A percentile compares a stretch with the other conserved stretches of the same genome.
phyloP scores from a whole-genome alignment of 73 alveolate genomes.

The Symbiodinium pilosum region DNA sequence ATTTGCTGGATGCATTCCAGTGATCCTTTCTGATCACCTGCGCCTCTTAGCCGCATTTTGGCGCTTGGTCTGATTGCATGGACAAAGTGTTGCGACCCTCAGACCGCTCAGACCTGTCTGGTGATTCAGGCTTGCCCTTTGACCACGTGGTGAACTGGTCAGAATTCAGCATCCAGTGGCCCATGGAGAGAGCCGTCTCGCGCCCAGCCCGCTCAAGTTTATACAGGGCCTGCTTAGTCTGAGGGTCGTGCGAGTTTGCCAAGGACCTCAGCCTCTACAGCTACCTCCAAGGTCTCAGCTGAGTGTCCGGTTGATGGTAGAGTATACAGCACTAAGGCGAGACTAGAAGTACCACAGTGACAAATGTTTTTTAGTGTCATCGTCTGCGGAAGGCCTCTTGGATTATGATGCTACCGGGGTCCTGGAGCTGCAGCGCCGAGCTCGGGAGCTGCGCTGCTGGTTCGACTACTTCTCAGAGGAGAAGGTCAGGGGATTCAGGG shows the following conservation, averaged over 20 bases:
- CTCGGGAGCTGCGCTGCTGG: slow-evolving; percentile 72
- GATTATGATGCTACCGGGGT: not conserved
- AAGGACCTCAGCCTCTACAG: slow-evolving; percentile 70
- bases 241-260: not conserved
- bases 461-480: slow-evolving; percentile 80
- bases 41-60: not conserved
- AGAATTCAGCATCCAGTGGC: slow-evolving; percentile 72
- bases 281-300: slow-evolving; percentile 7
- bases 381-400: not conserved
- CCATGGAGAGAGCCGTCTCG: slow-evolving; percentile 30
- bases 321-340: not conserved
- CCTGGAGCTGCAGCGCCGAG: slow-evolving; percentile 23
- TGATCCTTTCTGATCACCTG: slow-evolving; percentile 63
- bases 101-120: no score
- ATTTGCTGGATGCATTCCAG: slow-evolving; percentile 86
- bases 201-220: not conserved
- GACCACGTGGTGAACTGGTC: slow-evolving; percentile 49
- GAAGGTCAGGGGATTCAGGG: slow-evolving; percentile 1
- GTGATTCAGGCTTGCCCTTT: slow-evolving; percentile 42
- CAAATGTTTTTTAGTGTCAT: no score
- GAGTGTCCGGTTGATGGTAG: not conserved
- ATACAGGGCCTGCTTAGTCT: not conserved
- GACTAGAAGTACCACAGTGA: not conserved
- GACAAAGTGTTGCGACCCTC: no score
- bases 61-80: not conserved